Evolutionary conservation across 139 green algal species (phyloP), one percentile per base, ranked within the genome.

Genomic region (Gonium pectorale): DNA sequence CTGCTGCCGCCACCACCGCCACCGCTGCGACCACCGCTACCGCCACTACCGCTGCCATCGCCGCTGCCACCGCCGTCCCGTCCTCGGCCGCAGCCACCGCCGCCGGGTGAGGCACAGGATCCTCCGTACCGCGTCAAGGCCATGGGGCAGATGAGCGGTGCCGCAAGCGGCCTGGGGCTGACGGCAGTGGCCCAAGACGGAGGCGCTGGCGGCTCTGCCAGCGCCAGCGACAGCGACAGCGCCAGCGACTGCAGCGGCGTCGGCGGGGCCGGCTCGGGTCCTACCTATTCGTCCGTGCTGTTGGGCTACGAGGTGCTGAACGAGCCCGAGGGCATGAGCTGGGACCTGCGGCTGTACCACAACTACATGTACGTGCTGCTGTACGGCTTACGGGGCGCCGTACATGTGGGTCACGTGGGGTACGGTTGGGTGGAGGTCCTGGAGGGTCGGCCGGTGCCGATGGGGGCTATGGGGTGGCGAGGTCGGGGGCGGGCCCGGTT

Each of bases 311-410:
- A 85, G 54, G 2, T 85, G 31, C 35, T 75, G 21, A 85, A 85
- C 22, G 78, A 85, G 46, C 78, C 78, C 24, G 78, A 85, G 46
- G 78, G 78, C 33, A 85, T 85, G 78, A 75, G 63, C 63, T 85
- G 78, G 78, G 78, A 75, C 22, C 35, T 75, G 63, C 63, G 78
- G 13, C 78, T 85, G 21, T 85, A 85, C 78, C 78, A 75, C 44
- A 85, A 74, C 46, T 85, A 85, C 63, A 74, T 77, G 78, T 77
- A 51, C 41, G 67, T n/a, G n/a, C n/a, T n/a, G n/a, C n/a, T 56
- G 49, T 56, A 56, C 49, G 49, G 17, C 49, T n/a, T n/a, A n/a
- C n/a, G n/a, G n/a, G n/a, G n/a, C n/a, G n/a, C n/a, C n/a, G n/a
- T n/a, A n/a, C n/a, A n/a, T n/a, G n/a, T n/a, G n/a, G n/a, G n/a